Evolutionary conservation across 352 stramenopile species (phyloP), one percentile per base, ranked within the genome.

Genomic region (Phytophthora ramorum): DNA sequence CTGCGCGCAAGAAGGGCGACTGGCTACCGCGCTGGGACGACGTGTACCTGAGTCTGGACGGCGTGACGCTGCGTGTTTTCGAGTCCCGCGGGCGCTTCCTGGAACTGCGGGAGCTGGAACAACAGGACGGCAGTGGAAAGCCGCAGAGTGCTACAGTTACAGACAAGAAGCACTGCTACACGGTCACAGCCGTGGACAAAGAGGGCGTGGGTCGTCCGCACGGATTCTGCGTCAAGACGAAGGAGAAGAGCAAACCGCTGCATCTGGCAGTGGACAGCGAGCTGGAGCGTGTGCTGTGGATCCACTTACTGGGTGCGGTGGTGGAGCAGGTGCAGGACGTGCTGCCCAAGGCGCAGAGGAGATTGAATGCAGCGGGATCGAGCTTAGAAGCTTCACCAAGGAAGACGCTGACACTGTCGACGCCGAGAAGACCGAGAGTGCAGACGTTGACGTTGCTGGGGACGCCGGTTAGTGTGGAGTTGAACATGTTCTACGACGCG

Each of bases 21-120:
- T 95, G 86, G 86, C 61, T 95, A 19, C 86, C 86, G 37, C 79
- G 79, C 30, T 95, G 86, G 86, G 86, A 95, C 47, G 79, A 92
- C 55, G 50, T 84, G 13, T 92, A 84, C 38, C 14, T 90, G 50
- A 81, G 80, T 60, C 63, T 95, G 43, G 84, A 93, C 37, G 86
- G 83, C 20, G 59, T 79, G 26, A 76, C 62, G 58, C 54, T 93
- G 64, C 81, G 81, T 47, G 75, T 90, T 5, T 90, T 89, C 67
- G 85, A 93, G 73, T 90, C 82, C n/a, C 80, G 82, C 53, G 38
- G 47, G 17, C 75, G 80, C 46, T 93, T 78, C 55, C 41, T 83
- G 13, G 83, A 91, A 48, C 34, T 62, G 9, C 71, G 77, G 40
- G 65, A 74, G 37, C 56, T 85, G 50, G 76, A 91, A 58, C 38